Percentiles rank a stretch among this genome's conserved stretches.
phyloP scores from a whole-genome alignment of 2,329 filamentous ascomycete species.

The Cercospora sp. region DNA sequence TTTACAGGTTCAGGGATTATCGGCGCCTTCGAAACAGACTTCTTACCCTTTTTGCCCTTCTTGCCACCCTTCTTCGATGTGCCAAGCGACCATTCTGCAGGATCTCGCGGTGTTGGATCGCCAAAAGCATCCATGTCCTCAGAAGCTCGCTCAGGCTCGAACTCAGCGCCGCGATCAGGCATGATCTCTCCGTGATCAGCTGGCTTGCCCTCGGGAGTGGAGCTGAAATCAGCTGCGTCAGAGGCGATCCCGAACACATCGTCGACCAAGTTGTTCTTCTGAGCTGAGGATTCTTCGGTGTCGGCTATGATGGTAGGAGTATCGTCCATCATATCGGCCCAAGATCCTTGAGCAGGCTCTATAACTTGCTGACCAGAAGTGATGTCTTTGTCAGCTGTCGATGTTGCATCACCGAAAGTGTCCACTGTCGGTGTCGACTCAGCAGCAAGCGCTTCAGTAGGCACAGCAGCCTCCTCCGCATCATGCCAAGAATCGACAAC shows the following conservation, averaged over 20 bases:
- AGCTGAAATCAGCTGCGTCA: slow-evolving; percentile 10
- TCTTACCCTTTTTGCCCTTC: slow-evolving; percentile 22
- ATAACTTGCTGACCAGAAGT: not conserved
- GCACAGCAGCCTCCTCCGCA: slow-evolving; percentile 3
- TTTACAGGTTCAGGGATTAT: not conserved
- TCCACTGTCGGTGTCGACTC: not conserved
- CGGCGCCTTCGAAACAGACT: slow-evolving; percentile 2
- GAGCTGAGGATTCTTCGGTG: not conserved
- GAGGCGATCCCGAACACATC: slow-evolving; percentile 18
- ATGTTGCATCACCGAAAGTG: not conserved
- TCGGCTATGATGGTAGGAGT: not conserved
- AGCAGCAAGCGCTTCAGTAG: not conserved
- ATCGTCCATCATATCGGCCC: slow-evolving; percentile 7
- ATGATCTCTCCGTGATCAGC: slow-evolving; percentile 6
- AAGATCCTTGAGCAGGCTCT: not conserved
- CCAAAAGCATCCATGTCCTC: slow-evolving; percentile 25
- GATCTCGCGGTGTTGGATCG: slow-evolving; percentile 11
- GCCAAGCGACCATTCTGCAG: slow-evolving; percentile 16
- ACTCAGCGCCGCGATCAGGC: slow-evolving; percentile 18
- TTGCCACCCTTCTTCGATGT: slow-evolving; percentile 28
- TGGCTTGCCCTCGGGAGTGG: slow-evolving; percentile 4
- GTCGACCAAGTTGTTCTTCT: slow-evolving; percentile 15
- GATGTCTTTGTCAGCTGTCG: not conserved
- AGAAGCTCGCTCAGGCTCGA: slow-evolving; percentile 23
- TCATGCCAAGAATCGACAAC: slow-evolving; percentile 13